These are phyloP conservation scores for Aspergillus ochraceoroseus DNA, from an alignment of 2,329 filamentous ascomycete genomes.

Conservation along the genomic window DNA sequence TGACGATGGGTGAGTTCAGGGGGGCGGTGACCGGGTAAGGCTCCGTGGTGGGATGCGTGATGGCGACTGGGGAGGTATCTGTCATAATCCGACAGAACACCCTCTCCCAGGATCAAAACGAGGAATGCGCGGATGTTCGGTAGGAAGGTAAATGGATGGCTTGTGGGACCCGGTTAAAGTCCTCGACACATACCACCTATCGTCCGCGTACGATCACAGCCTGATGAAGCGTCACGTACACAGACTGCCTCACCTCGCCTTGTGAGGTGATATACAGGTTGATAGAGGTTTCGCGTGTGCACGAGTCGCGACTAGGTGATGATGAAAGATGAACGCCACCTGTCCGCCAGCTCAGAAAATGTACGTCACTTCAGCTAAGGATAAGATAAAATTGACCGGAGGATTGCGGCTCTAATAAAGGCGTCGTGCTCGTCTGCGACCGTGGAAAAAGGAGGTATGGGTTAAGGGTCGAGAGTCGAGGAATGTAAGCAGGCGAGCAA, in stretches of 20 bases:
- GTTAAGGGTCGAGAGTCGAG: constrained; percentile 22
- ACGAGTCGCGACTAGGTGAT: too few relatives aligned
- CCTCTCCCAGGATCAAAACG: constrained; percentile 39
- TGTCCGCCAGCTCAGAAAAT: too few relatives aligned
- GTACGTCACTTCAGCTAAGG: neutral
- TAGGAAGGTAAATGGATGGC: constrained; percentile 18
- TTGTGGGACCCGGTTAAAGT: constrained; percentile 18
- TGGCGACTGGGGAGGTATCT: constrained; percentile 49
- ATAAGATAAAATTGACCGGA: neutral
- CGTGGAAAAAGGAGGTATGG: constrained; percentile 21
- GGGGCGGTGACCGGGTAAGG: constrained; percentile 45
- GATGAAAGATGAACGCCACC: too few relatives aligned
- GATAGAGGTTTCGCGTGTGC: too few relatives aligned
- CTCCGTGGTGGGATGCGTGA: constrained; percentile 47
- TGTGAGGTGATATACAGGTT: too few relatives aligned
- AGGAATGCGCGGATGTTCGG: constrained; percentile 24
- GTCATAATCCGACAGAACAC: constrained; percentile 52
- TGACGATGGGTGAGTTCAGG: constrained; percentile 41
- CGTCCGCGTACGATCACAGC: neutral
- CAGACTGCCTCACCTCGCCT: too few relatives aligned
- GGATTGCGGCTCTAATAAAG: constrained; percentile 10
- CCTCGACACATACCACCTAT: constrained; percentile 25
- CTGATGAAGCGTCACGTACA: neutral
- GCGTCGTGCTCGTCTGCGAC: constrained; percentile 25
- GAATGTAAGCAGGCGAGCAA: constrained; percentile 18